A percentile compares a stretch with the other conserved stretches of the same genome.
phyloP scores from a whole-genome alignment of 2,329 filamentous ascomycete species.

The Arthroderma uncinatum region DNA sequence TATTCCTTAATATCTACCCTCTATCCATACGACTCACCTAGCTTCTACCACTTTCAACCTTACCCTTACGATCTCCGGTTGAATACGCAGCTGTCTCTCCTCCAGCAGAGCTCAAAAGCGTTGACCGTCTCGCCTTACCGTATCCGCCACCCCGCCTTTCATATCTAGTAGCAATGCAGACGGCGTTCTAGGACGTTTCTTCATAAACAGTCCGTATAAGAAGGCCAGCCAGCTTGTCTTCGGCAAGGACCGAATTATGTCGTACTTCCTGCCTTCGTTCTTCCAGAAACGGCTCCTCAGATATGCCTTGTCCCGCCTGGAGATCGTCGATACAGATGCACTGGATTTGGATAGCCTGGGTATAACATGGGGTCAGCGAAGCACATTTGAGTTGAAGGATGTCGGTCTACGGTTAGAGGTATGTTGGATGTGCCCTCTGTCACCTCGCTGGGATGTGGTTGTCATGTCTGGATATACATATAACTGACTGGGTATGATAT shows the following conservation, averaged over 20 bases:
- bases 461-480: neutral
- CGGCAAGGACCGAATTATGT: constrained; percentile 42
- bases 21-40: neutral
- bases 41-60: neutral
- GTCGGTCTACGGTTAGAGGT: constrained; percentile 71
- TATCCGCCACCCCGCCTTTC: neutral
- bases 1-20: neutral
- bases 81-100: neutral
- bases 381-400: constrained; percentile 71
- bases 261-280: constrained; percentile 62
- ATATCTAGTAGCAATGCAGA: neutral
- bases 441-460: neutral
- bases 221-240: neutral
- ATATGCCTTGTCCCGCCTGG: constrained; percentile 71
- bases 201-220: neutral
- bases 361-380: constrained; percentile 69
- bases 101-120: neutral
- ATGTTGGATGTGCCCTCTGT: constrained; percentile 19
- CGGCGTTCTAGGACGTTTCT: neutral
- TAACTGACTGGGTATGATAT: neutral
- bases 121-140: neutral
- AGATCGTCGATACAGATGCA: constrained; percentile 77
- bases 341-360: constrained; percentile 79
- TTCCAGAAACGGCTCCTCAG: constrained; percentile 81
- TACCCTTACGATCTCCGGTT: neutral